Evolutionary conservation across 192 early-diverging fungal genomes (phyloP).

Genomic region (Phlyctochytrium bullatum): DNA sequence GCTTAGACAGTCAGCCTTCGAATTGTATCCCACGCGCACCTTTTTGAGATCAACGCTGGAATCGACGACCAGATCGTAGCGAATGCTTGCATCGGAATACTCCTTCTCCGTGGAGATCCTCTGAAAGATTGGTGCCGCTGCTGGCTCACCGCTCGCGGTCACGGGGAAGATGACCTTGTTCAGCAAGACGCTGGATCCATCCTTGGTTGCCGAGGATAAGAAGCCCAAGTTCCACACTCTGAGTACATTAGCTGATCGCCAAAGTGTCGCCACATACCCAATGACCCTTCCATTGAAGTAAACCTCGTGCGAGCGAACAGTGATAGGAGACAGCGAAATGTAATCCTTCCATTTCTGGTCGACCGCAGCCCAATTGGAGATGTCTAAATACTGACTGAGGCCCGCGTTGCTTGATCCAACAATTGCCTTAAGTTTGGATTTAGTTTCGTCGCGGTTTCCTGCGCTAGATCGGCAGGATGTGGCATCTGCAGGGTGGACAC

Average conservation of each 20-base stretch:
- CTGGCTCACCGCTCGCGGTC: neutral
- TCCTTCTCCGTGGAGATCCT: neutral
- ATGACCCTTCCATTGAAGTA: neutral
- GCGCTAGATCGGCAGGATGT: neutral
- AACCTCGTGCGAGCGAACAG: neutral
- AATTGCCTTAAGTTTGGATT: neutral
- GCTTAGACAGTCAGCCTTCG: neutral
- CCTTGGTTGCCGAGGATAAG: neutral
- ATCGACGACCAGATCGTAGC: neutral
- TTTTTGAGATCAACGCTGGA: neutral
- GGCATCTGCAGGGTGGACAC: neutral
- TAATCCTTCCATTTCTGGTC: neutral
- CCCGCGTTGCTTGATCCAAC: neutral
- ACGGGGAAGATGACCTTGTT: constrained; percentile 2
- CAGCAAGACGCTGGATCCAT: neutral
- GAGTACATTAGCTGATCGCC: neutral
- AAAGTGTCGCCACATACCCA: neutral
- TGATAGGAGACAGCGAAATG: neutral
- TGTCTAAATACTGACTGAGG: neutral
- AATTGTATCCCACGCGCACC: neutral
- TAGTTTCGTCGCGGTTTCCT: neutral
- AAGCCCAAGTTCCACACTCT: constrained; percentile 7
- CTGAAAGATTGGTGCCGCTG: neutral
- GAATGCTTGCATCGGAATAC: neutral
- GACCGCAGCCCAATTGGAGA: neutral